Evolutionary conservation across 495 filamentous ascomycete genomes (phyloP).

Genomic region (Glonium stellatum): DNA sequence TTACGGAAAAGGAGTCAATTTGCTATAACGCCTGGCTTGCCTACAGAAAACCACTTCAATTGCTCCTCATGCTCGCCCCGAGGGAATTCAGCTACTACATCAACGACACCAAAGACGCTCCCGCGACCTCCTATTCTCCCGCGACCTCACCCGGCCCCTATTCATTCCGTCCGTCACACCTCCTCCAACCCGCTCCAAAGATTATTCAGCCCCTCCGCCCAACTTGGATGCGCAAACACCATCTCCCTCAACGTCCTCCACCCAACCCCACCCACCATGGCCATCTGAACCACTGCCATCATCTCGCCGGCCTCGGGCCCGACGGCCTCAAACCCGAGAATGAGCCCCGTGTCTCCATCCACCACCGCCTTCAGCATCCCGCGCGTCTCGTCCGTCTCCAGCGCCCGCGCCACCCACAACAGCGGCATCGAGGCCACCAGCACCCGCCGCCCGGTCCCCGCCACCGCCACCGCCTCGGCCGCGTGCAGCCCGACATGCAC

Average conservation of each 20-base stretch:
- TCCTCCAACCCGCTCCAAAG: slow-evolving; percentile 34
- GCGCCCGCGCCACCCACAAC: slow-evolving; percentile 44
- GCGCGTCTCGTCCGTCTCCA: slow-evolving; percentile 46
- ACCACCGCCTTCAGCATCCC: slow-evolving; percentile 50
- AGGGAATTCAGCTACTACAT: no score
- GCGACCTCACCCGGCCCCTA: no score
- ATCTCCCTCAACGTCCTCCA: slow-evolving; percentile 40
- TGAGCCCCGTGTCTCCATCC: slow-evolving; percentile 38
- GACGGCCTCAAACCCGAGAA: slow-evolving; percentile 46
- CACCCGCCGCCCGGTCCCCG: slow-evolving; percentile 26
- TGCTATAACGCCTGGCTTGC: no score
- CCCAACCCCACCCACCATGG: slow-evolving; percentile 42
- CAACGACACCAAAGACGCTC: no score
- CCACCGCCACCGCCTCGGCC: slow-evolving; percentile 27
- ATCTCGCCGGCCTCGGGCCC: slow-evolving; percentile 49
- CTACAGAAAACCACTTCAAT: no score
- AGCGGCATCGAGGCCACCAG: slow-evolving; percentile 46
- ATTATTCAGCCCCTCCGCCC: slow-evolving; percentile 48
- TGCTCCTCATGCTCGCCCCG: no score
- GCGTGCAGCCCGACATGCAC: slow-evolving; percentile 45
- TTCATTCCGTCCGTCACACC: slow-evolving; percentile 11
- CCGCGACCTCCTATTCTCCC: no score
- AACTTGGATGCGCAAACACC: slow-evolving; percentile 45
- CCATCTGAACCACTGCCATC: slow-evolving; percentile 47
- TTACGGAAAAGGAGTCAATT: no score